Conservation (phyloP, 2,329 filamentous ascomycete genomes). For the Arthroderma uncinatum region DNA sequence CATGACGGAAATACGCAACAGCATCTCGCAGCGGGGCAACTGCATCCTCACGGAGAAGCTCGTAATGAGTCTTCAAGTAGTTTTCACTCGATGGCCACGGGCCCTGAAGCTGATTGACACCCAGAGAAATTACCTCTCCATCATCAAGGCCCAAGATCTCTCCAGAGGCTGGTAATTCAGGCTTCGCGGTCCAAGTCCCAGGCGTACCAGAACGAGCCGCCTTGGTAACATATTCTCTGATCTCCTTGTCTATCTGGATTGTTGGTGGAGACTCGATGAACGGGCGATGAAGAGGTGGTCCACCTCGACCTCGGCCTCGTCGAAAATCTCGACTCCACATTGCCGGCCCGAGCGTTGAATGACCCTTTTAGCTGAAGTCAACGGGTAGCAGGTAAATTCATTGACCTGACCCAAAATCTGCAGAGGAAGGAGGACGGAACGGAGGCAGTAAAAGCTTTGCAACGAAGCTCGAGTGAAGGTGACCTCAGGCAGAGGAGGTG, state of each 20-base stretch:
- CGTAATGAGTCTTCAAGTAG: conserved; percentile 65
- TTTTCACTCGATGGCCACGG: conserved; percentile 50
- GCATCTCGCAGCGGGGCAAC: conserved; percentile 58
- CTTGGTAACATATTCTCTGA: conserved; percentile 22
- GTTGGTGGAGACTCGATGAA: not conserved
- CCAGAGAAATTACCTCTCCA: conserved; percentile 27
- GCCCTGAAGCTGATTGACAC: conserved; percentile 44
- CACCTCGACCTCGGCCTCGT: not conserved
- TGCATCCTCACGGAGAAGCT: conserved; percentile 63
- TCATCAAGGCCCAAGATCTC: conserved; percentile 28
- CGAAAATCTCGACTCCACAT: conserved; percentile 5
- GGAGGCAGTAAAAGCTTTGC: not conserved
- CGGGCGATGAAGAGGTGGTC: not conserved
- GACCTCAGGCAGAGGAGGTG: not conserved
- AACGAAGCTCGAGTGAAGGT: not conserved
- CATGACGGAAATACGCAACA: conserved; percentile 44
- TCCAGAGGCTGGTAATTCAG: conserved; percentile 31
- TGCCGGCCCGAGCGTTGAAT: not conserved
- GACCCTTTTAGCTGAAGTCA: not conserved
- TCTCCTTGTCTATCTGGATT: conserved; percentile 20
- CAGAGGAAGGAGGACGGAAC: not conserved
- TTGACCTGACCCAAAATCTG: not conserved
- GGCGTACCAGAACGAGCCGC: conserved; percentile 9
- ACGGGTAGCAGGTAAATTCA: not conserved
- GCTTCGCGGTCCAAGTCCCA: conserved; percentile 27